Base-by-base conservation (phyloP, 306 rosid species). In the Ceratonia siliqua region DNA sequence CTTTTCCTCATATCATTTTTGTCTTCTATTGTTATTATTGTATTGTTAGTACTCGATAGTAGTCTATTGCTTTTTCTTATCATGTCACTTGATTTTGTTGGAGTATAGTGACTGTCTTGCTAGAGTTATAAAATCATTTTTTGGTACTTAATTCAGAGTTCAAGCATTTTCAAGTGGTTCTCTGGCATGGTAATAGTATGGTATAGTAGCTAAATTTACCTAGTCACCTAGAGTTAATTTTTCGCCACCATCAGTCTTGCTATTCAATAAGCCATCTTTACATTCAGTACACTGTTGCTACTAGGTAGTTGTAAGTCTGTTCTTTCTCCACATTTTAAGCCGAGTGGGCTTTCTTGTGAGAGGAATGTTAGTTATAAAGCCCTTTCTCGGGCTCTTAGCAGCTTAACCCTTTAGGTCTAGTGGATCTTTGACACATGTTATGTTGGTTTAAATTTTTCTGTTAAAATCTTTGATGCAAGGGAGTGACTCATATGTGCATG, bases 381-480 rank as follows among this genome's bases (percentile, higher is more conserved):
- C 18, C 8, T 8, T 53, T 39, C 25, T 67, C 36, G 11, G 54
- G 18, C 25, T 61, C 33, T 30, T 49, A 45, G 30, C 32, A 20
- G 46, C 80, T 39, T 15, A 68, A 61, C 30, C 62, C 46, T 69
- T 46, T 22, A 41, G 52, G 46, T 58, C 35, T 14, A 18, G 74
- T 28, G 8, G 68, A 48, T 76, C 22, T 30, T 36, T 56, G 62
- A 36, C 72, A 43, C 62, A 15, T 2, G n/a, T 30, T 65, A 17
- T 68, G 38, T 62, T 62, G 39, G 35, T 62, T 73, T 64, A 24
- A 14, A 15, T 36, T 54, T 75, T 4, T 30, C 30, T 52, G 33
- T 36, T 46, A 15, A 66, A 68, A 18, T 68, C 55, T 53, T 73
- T 25, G 5, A 69, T 55, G 64, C 45, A 62, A 67, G 48, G 70